Percentiles rank a stretch among this genome's conserved stretches.
Conservation (phyloP, 1,139 yeast species). For the Zygoascus sp. region DNA sequence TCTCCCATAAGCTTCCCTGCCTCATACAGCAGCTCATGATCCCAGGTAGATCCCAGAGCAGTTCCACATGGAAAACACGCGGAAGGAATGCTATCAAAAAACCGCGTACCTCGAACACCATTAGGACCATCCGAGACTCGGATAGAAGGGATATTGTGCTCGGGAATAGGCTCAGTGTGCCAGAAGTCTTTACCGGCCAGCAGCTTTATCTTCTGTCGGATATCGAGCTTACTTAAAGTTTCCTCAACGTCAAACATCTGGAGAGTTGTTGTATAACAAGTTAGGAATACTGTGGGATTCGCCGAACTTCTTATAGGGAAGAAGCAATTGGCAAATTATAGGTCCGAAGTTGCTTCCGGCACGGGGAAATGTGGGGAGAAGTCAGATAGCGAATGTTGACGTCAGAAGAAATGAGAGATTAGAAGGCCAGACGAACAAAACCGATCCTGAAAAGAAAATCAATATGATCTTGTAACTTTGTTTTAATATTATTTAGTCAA, state of each 20-base stretch:
- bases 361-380: no score
- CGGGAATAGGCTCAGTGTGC: conserved; percentile 50
- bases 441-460: no score
- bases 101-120: conserved; percentile 50
- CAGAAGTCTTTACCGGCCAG: conserved; percentile 38
- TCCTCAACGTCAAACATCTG: conserved; percentile 40
- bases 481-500: no score
- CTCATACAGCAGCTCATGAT: conserved; percentile 39
- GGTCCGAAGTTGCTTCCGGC: no score
- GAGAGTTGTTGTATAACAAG: neutral
- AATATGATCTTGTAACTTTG: no score
- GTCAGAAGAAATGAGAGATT: no score
- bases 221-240: conserved; percentile 41
- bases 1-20: conserved; percentile 48
- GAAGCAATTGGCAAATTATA: no score
- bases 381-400: no score
- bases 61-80: conserved; percentile 54
- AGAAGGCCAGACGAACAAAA: no score
- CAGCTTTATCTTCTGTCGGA: conserved; percentile 46
- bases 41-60: conserved; percentile 43
- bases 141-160: conserved; percentile 42
- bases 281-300: neutral
- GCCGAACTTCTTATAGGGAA: neutral
- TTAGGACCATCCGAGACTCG: conserved; percentile 50
- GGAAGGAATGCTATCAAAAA: conserved; percentile 46